These are phyloP conservation scores for Capsicum rhomboideum DNA, from an alignment of 257 asterid genomes.

Conservation along the genomic window DNA sequence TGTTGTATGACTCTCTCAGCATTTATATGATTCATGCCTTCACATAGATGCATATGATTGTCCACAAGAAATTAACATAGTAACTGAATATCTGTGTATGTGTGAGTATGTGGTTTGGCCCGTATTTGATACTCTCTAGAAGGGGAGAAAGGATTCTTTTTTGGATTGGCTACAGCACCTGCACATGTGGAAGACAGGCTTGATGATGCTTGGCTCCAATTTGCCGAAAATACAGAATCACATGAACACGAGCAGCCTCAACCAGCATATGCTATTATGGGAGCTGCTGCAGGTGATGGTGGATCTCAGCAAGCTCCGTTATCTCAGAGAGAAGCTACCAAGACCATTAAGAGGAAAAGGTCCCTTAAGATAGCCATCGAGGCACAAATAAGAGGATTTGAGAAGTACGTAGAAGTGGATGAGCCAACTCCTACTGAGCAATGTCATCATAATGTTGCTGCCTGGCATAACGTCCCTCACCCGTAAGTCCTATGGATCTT, in stretches of 20 bases:
- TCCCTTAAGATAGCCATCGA: conserved; percentile 70
- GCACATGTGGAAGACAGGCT: conserved; percentile 96
- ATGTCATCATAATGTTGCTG: conserved; percentile 75
- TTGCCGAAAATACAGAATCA: conserved; percentile 64
- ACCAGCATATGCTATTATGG: conserved; percentile 57
- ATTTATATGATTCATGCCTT: neutral
- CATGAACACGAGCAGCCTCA: conserved; percentile 14
- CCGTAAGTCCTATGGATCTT: conserved; percentile 52
- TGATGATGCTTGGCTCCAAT: conserved; percentile 95
- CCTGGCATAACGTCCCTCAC: conserved; percentile 97
- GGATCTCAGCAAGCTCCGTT: conserved; percentile 56
- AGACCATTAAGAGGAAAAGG: conserved; percentile 56
- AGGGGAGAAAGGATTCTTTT: conserved; percentile 69
- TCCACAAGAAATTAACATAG: neutral
- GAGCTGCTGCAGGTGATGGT: conserved; percentile 60
- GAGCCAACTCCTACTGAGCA: conserved; percentile 50
- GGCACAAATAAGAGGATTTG: conserved; percentile 82
- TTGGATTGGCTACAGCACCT: conserved; percentile 96
- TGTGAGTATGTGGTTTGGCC: neutral
- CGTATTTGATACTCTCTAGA: conserved; percentile 19
- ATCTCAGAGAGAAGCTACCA: conserved; percentile 31
- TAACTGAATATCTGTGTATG: neutral
- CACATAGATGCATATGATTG: neutral
- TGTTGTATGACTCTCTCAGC: neutral
- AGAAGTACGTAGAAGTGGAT: conserved; percentile 57